Percentiles rank a stretch among this genome's conserved stretches.
These are phyloP conservation scores for Apodospora peruviana DNA, from an alignment of 495 filamentous ascomycete species.

Conservation along the genomic window DNA sequence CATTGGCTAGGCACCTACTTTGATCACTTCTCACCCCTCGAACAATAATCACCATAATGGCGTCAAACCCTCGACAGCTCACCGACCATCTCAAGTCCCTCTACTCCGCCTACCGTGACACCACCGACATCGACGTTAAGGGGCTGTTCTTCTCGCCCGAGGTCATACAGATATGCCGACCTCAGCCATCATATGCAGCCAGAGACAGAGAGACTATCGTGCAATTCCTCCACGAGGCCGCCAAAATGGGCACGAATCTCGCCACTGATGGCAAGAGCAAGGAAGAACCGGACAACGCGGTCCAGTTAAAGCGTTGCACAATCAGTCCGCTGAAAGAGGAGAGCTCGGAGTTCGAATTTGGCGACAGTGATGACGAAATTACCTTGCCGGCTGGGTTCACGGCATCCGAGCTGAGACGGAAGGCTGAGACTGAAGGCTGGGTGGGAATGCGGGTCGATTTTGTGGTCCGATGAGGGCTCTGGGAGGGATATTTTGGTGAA, in stretches of 20 bases:
- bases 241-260: neutral
- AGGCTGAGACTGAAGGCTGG: constrained; percentile 12
- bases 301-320: constrained; percentile 4
- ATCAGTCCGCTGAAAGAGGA: constrained; percentile 10
- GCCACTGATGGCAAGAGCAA: neutral
- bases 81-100: constrained; percentile 25
- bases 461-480: constrained; percentile 5
- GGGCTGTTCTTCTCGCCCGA: constrained; percentile 12
- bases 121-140: constrained; percentile 35
- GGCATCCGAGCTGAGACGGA: constrained; percentile 2
- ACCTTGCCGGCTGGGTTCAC: constrained; percentile 3
- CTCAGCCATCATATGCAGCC: constrained; percentile 12
- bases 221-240: constrained; percentile 10
- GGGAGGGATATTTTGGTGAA: constrained; percentile 9
- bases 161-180: constrained; percentile 13
- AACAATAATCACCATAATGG: too few species aligned
- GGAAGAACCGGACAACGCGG: neutral
- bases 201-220: constrained; percentile 11
- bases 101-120: constrained; percentile 54
- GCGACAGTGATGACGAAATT: constrained; percentile 9
- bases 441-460: constrained; percentile 18
- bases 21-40: too few species aligned
- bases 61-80: neutral
- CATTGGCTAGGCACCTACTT: too few species aligned
- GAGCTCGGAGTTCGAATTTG: constrained; percentile 16